Percentiles rank a stretch among this genome's conserved stretches.
Conservation (phyloP, 768 basidiomycete genomes). For the Psilocybe cubensis region DNA sequence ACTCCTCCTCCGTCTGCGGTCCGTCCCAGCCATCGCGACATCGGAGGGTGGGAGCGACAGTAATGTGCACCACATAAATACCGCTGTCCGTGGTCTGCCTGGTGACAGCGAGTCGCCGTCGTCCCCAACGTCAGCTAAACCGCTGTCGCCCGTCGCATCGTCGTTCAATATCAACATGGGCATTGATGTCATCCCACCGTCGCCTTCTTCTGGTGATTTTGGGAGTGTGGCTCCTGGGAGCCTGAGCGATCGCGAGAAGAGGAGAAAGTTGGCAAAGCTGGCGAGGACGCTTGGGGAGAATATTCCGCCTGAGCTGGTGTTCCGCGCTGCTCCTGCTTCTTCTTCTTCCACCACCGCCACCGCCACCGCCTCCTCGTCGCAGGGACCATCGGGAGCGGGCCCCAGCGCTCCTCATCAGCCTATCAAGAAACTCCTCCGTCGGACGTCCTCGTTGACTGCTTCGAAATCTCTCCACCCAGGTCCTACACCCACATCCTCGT, state of each 20-base stretch:
- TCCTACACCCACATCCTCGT: neutral
- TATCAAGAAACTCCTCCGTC: neutral
- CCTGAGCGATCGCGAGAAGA: conserved; percentile 30
- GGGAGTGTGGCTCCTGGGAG: conserved; percentile 1
- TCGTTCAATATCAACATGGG: conserved; percentile 15
- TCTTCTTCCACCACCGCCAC: conserved; percentile 1
- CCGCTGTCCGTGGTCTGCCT: neutral
- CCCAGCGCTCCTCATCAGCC: neutral
- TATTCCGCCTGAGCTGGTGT: conserved; percentile 59
- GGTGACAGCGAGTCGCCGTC: conserved; percentile 8
- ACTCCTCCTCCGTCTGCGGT: conserved; percentile 28
- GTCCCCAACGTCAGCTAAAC: too few relatives aligned
- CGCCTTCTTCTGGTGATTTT: conserved; percentile 4
- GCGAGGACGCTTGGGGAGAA: conserved; percentile 60
- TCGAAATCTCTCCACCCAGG: neutral
- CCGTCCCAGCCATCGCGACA: conserved; percentile 11
- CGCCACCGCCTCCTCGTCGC: neutral
- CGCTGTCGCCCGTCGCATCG: conserved; percentile 12
- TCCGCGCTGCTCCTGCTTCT: conserved; percentile 20
- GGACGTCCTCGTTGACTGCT: neutral
- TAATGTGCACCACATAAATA: conserved; percentile 5
- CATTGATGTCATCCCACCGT: conserved; percentile 8
- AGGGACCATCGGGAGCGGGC: neutral
- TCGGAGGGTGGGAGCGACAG: neutral
- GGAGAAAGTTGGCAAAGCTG: conserved; percentile 62